Evolutionary conservation across 176 grass and related monocot genomes (phyloP).

Genomic region (Zizania latifolia): DNA sequence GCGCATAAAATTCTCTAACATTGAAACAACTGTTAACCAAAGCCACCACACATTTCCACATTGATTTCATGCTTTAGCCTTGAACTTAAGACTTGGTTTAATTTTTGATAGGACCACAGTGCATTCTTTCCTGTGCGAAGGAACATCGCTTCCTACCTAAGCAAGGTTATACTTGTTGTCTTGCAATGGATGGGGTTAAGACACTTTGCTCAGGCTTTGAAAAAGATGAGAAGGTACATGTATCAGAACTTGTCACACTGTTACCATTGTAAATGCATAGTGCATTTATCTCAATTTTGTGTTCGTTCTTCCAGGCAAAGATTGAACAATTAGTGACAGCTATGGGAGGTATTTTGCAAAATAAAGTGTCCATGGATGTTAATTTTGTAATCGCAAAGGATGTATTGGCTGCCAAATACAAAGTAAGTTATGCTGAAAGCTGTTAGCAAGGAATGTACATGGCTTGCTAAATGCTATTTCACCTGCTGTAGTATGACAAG

Average conservation of each 20-base stretch:
- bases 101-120: slow-evolving; percentile 72
- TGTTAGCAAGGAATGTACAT: slow-evolving; percentile 2
- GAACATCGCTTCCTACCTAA: slow-evolving; percentile 76
- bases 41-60: not conserved
- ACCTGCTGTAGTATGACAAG: not conserved
- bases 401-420: slow-evolving; percentile 76
- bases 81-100: slow-evolving; percentile 17
- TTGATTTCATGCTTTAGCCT: slow-evolving; percentile 1
- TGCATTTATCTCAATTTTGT: slow-evolving; percentile 18
- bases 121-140: slow-evolving; percentile 85
- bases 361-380: slow-evolving; percentile 53
- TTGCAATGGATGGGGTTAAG: slow-evolving; percentile 93
- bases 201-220: slow-evolving; percentile 82
- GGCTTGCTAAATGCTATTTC: not conserved
- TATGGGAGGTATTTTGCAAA: slow-evolving; percentile 69
- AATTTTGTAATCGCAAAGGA: slow-evolving; percentile 90
- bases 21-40: not conserved
- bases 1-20: slow-evolving; percentile 7
- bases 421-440: slow-evolving; percentile 58
- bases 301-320: slow-evolving; percentile 51
- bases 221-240: slow-evolving; percentile 70
- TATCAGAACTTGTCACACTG: not conserved
- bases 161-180: slow-evolving; percentile 96
- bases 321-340: slow-evolving; percentile 69
- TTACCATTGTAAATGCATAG: slow-evolving; percentile 9